phyloP scores from a whole-genome alignment of 306 rosid genomes.

The Ceratonia siliqua region DNA sequence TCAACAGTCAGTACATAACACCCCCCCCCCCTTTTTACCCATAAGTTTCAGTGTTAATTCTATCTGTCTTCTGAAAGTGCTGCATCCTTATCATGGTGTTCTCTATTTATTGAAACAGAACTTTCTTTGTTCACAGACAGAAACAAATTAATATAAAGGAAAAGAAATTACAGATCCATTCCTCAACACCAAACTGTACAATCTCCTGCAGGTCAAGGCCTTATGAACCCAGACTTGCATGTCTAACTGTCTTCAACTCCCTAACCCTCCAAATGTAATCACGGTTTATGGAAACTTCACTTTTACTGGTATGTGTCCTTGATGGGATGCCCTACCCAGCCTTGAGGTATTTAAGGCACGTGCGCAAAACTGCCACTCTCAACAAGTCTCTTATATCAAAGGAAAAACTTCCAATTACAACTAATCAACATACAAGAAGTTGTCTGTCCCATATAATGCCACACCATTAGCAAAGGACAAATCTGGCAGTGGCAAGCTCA shows the following conservation, averaged over 20 bases:
- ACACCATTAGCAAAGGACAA: not conserved
- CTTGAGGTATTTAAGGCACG: not conserved
- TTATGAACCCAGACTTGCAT: not conserved
- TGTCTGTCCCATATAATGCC: not conserved
- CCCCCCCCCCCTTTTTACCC: not conserved
- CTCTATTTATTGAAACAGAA: not conserved
- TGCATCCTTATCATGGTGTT: not conserved
- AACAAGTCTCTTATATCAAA: not conserved
- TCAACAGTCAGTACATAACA: not conserved
- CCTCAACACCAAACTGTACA: not conserved
- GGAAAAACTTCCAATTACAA: not conserved
- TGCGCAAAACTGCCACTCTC: not conserved
- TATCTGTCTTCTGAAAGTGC: not conserved
- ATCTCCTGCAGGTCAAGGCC: not conserved
- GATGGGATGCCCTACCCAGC: not conserved
- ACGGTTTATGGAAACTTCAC: not conserved
- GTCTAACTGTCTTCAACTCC: not conserved
- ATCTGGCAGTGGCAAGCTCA: not conserved
- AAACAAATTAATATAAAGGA: not conserved
- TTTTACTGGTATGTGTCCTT: not conserved
- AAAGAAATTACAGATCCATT: not conserved
- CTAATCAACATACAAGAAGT: not conserved
- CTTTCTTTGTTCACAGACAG: not conserved
- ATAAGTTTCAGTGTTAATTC: not conserved
- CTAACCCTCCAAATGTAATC: not conserved